Percentiles rank a stretch among this genome's conserved stretches.
Conservation (phyloP, 805 yeast species). For the Ogataea sp. region DNA sequence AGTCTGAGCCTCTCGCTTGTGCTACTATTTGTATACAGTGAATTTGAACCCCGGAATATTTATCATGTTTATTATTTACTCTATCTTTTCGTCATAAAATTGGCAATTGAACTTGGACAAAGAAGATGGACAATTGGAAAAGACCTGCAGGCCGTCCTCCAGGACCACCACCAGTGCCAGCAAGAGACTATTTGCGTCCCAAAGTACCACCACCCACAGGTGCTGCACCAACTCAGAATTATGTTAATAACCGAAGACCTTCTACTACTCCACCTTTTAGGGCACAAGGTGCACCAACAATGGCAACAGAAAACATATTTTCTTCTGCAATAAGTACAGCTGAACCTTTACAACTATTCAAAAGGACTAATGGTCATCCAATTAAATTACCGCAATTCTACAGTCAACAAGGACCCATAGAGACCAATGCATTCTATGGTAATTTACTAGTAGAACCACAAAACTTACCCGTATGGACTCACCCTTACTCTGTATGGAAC, state of each 20-base stretch:
- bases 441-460: slow-evolving; percentile 63
- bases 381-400: slow-evolving; percentile 50
- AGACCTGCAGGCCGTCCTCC: slow-evolving; percentile 1
- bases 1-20: too few relatives aligned
- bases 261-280: too few relatives aligned
- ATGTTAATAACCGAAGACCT: too few relatives aligned
- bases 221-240: background rate
- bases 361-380: slow-evolving; percentile 58
- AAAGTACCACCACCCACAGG: background rate
- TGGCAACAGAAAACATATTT: slow-evolving; percentile 10
- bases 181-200: slow-evolving; percentile 12
- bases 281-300: background rate
- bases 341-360: slow-evolving; percentile 14
- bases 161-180: slow-evolving; percentile 16
- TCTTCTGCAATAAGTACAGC: slow-evolving; percentile 10
- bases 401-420: slow-evolving; percentile 39
- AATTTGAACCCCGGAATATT: too few relatives aligned
- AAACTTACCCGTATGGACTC: slow-evolving; percentile 68
- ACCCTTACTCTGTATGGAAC: slow-evolving; percentile 73
- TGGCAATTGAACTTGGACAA: too few relatives aligned
- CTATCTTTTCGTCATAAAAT: too few relatives aligned
- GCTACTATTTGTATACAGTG: too few relatives aligned
- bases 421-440: slow-evolving; percentile 74
- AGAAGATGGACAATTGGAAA: background rate
- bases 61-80: too few relatives aligned